phyloP scores from a whole-genome alignment of 257 asterid species.

The Solanum neorickii region DNA sequence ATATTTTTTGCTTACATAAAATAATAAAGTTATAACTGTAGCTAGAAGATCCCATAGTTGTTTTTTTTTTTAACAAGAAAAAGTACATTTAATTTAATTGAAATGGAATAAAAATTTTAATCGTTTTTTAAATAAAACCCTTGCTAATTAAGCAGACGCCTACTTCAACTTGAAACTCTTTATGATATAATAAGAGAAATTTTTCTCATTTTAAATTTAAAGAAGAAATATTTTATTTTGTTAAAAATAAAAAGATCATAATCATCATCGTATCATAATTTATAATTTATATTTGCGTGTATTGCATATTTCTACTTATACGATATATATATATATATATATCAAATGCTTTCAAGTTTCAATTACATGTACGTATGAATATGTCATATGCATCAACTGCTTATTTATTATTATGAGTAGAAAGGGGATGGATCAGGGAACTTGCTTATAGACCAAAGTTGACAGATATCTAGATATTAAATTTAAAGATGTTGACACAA shows the following conservation, averaged over 20 bases:
- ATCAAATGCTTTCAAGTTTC: background rate
- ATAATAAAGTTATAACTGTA: no score
- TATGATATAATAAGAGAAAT: no score
- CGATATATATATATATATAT: background rate
- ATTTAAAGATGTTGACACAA: background rate
- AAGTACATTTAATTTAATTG: no score
- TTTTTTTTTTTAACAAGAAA: no score
- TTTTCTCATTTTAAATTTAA: background rate
- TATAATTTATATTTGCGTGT: background rate
- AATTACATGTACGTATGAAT: background rate
- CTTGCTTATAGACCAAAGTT: background rate
- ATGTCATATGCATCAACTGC: background rate
- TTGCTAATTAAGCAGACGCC: no score
- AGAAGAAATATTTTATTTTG: background rate
- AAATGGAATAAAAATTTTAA: no score
- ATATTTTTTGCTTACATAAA: no score
- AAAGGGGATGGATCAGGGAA: background rate
- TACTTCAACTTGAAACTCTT: background rate
- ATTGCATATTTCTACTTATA: background rate
- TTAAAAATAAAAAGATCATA: background rate
- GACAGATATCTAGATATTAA: background rate
- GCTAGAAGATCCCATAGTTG: no score
- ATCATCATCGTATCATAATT: background rate
- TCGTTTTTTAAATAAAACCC: no score
- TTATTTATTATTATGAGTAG: background rate